phyloP scores from a whole-genome alignment of 495 filamentous ascomycete genomes.

The Hypomontagnella submonticulosa region DNA sequence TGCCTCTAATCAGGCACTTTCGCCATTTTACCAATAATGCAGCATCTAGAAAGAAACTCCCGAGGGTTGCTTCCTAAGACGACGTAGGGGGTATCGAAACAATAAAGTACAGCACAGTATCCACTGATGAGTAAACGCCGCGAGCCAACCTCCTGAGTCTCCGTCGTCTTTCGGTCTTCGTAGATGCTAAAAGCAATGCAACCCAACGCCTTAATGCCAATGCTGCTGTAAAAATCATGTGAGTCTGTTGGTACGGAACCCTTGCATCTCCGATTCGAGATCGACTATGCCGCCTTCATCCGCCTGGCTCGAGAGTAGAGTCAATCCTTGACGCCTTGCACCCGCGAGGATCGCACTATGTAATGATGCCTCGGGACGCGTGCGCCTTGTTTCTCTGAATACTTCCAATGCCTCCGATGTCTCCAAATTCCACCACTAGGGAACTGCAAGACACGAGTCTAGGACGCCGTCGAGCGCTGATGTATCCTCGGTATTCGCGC shows the following conservation, averaged over 20 bases:
- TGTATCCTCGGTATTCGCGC: conserved; percentile 68
- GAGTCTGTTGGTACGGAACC: neutral
- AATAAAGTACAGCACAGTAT: conserved; percentile 31
- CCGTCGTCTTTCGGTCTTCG: conserved; percentile 28
- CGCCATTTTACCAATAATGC: conserved; percentile 9
- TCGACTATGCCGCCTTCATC: too few species aligned
- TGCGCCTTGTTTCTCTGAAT: conserved; percentile 8
- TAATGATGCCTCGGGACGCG: neutral
- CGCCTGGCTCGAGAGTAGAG: too few species aligned
- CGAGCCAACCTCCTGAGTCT: conserved; percentile 20
- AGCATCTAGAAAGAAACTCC: conserved; percentile 9
- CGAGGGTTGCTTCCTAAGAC: conserved; percentile 26
- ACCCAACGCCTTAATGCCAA: conserved; percentile 35
- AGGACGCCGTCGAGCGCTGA: conserved; percentile 73
- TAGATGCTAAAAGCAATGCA: conserved; percentile 27
- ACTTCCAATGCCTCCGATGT: neutral
- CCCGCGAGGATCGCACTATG: too few species aligned
- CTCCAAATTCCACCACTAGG: conserved; percentile 26
- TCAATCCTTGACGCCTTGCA: too few species aligned
- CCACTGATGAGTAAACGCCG: conserved; percentile 32
- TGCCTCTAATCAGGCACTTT: conserved; percentile 11
- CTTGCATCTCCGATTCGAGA: too few species aligned
- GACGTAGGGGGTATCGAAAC: conserved; percentile 39
- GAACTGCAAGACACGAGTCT: conserved; percentile 64
- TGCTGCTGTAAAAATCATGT: conserved; percentile 27